A percentile compares a stretch with the other conserved stretches of the same genome.
phyloP scores from a whole-genome alignment of 176 grass and related monocot species.

The Themeda triandra region DNA sequence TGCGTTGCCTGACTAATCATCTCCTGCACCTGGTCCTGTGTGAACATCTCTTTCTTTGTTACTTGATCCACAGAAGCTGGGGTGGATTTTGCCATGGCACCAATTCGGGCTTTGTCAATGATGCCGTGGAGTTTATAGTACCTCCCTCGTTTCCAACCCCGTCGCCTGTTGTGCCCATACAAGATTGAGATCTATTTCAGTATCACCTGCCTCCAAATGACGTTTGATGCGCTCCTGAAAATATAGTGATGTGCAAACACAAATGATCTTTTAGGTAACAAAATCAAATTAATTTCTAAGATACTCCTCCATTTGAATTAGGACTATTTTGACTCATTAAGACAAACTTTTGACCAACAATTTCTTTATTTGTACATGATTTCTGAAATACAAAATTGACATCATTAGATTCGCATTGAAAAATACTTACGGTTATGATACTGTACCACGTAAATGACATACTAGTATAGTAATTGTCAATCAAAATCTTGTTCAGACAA shows the following conservation, averaged over 20 bases:
- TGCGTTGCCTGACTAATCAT: slow-evolving; percentile 30
- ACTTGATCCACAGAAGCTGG: background rate
- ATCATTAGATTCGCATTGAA: background rate
- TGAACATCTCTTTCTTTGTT: background rate
- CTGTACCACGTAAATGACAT: too few relatives aligned
- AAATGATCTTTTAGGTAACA: background rate
- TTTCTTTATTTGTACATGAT: background rate
- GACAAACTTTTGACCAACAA: background rate
- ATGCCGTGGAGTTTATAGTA: slow-evolving; percentile 38
- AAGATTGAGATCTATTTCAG: slow-evolving; percentile 31
- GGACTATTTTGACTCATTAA: background rate
- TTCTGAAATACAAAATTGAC: background rate
- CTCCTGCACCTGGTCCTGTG: background rate
- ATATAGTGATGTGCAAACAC: background rate
- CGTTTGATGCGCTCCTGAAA: slow-evolving; percentile 33
- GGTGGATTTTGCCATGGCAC: slow-evolving; percentile 20
- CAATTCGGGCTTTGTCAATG: slow-evolving; percentile 30
- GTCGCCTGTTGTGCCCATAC: slow-evolving; percentile 17
- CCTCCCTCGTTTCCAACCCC: slow-evolving; percentile 8
- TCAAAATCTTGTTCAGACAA: background rate
- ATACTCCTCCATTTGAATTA: background rate
- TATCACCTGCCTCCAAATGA: slow-evolving; percentile 30
- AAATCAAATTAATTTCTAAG: background rate
- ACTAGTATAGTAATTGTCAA: background rate
- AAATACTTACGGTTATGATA: background rate